Conservation (phyloP, 2,329 filamentous ascomycete species). For the Aspergillus fumigatus region DNA sequence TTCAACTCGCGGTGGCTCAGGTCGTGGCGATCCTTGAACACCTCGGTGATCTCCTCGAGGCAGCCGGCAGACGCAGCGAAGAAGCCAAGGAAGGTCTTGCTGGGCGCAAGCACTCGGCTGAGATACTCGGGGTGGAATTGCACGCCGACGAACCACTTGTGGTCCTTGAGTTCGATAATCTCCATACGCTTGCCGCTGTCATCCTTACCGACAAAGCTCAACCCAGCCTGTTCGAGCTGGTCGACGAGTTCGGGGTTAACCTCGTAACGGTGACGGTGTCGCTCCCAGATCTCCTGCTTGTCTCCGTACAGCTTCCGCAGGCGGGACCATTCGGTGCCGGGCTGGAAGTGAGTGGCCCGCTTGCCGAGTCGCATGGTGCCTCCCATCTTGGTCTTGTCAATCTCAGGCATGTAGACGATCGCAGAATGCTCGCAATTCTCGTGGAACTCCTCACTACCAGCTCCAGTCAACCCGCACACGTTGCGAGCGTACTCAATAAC, state of each 20-base stretch:
- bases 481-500: constrained; percentile 84
- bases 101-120: constrained; percentile 68
- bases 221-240: constrained; percentile 61
- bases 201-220: constrained; percentile 76
- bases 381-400: constrained; percentile 69
- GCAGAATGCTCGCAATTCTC: constrained; percentile 59
- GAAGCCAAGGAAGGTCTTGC: constrained; percentile 76
- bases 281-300: constrained; percentile 56
- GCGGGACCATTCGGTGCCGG: constrained; percentile 70
- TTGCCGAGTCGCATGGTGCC: constrained; percentile 84
- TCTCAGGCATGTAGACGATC: constrained; percentile 91
- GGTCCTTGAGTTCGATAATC: constrained; percentile 74
- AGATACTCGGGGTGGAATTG: constrained; percentile 90
- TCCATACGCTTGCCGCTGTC: constrained; percentile 76
- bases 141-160: constrained; percentile 79
- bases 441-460: constrained; percentile 55
- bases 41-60: constrained; percentile 44
- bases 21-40: constrained; percentile 18
- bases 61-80: constrained; percentile 71
- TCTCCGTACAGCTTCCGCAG: constrained; percentile 70
- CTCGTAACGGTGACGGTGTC: constrained; percentile 86
- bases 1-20: constrained; percentile 13
- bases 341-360: constrained; percentile 70
- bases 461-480: constrained; percentile 59
- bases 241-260: constrained; percentile 78